Evolutionary conservation across 805 yeast species (phyloP).

Genomic region (Lipomyces yamadae): DNA sequence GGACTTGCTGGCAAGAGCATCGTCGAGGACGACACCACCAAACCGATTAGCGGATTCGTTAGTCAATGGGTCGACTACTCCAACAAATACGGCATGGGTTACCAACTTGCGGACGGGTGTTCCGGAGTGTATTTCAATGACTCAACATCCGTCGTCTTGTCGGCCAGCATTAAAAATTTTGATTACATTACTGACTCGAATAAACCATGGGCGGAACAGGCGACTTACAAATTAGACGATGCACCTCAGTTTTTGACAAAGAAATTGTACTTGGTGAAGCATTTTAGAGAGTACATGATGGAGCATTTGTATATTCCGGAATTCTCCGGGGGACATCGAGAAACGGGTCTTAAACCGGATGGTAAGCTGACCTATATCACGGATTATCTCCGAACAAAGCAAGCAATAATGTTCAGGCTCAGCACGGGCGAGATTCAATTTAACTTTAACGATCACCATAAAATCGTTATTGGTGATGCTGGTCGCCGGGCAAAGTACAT

Average conservation of each 20-base stretch:
- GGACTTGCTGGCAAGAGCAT: slow-evolving; percentile 12
- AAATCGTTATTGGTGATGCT: slow-evolving; percentile 74
- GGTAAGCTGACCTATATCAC: slow-evolving; percentile 62
- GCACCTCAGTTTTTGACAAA: slow-evolving; percentile 46
- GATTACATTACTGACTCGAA: slow-evolving; percentile 31
- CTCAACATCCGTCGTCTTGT: slow-evolving; percentile 72
- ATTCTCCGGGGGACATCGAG: slow-evolving; percentile 59
- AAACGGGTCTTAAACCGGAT: not conserved
- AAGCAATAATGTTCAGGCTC: slow-evolving; percentile 87
- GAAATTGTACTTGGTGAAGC: slow-evolving; percentile 82
- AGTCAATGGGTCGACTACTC: slow-evolving; percentile 99
- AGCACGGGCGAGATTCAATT: slow-evolving; percentile 92
- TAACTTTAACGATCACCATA: slow-evolving; percentile 94
- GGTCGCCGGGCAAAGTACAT: slow-evolving; percentile 82
- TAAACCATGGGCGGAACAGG: not conserved
- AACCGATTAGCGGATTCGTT: slow-evolving; percentile 53
- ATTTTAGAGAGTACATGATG: slow-evolving; percentile 90
- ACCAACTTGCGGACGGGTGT: slow-evolving; percentile 85
- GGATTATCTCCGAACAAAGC: slow-evolving; percentile 77
- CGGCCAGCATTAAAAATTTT: slow-evolving; percentile 47
- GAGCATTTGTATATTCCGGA: slow-evolving; percentile 65
- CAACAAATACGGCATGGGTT: slow-evolving; percentile 92
- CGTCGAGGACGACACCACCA: not conserved
- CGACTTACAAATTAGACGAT: slow-evolving; percentile 1
- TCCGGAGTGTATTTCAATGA: slow-evolving; percentile 91